A percentile compares a stretch with the other conserved stretches of the same genome.
Evolutionary conservation across 2,329 filamentous ascomycete species (phyloP).

Genomic region (Chaetomium globosum): DNA sequence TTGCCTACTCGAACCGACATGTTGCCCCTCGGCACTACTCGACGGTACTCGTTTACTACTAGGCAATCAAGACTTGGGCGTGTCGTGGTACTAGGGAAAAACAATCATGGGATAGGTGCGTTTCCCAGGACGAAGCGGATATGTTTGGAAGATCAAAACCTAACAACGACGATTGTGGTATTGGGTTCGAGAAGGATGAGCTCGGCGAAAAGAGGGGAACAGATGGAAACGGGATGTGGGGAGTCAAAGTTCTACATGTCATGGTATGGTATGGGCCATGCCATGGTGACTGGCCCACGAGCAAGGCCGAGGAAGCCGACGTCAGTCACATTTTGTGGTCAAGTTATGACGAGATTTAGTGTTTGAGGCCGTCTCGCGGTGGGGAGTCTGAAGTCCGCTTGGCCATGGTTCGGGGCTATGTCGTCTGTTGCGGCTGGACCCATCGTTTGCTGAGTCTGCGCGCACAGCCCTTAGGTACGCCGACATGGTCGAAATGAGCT

Average conservation of each 20-base stretch:
- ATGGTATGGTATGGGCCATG: background rate
- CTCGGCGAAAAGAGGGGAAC: slow-evolving; percentile 4
- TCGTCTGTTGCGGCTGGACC: background rate
- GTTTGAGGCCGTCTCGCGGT: slow-evolving; percentile 25
- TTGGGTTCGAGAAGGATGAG: background rate
- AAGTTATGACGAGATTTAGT: slow-evolving; percentile 18
- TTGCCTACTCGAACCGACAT: slow-evolving; percentile 16
- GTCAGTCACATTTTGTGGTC: slow-evolving; percentile 1
- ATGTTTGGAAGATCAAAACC: background rate
- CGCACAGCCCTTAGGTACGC: background rate
- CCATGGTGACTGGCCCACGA: background rate
- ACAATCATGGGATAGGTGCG: background rate
- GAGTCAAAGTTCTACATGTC: slow-evolving; percentile 15
- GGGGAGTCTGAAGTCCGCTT: slow-evolving; percentile 12
- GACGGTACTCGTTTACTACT: background rate
- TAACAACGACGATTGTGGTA: background rate
- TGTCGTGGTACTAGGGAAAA: background rate
- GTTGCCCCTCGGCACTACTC: background rate
- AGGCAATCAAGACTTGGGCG: background rate
- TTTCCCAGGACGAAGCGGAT: background rate
- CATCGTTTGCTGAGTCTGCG: background rate
- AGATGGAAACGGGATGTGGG: background rate
- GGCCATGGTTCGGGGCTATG: slow-evolving; percentile 4
- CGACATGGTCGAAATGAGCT: background rate
- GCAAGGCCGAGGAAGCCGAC: background rate